These are phyloP conservation scores for Russula ochroleuca DNA, from an alignment of 768 basidiomycete genomes.

Conservation along the genomic window DNA sequence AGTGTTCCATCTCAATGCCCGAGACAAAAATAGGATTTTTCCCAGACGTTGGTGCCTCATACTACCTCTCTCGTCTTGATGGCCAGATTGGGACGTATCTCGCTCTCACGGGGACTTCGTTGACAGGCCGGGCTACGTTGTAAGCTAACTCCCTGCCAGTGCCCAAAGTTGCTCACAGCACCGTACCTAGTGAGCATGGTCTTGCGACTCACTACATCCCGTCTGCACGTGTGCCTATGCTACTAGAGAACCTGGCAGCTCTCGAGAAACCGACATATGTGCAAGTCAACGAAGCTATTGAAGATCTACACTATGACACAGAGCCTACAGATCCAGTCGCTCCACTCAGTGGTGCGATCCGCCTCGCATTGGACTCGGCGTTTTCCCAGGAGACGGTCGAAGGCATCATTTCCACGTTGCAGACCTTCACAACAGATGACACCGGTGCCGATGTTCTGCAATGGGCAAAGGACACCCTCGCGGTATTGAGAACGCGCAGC, in stretches of 20 bases:
- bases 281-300: conserved; percentile 64
- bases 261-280: conserved; percentile 47
- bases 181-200: conserved; percentile 67
- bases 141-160: conserved; percentile 38
- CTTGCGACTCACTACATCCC: conserved; percentile 93
- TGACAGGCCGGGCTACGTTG: conserved; percentile 84
- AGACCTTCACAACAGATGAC: conserved; percentile 38
- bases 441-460: conserved; percentile 45
- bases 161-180: background rate
- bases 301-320: conserved; percentile 56
- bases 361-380: conserved; percentile 74
- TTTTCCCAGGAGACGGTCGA: conserved; percentile 73
- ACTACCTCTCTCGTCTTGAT: conserved; percentile 84
- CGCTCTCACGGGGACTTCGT: conserved; percentile 68
- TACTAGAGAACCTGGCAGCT: conserved; percentile 63
- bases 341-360: conserved; percentile 54
- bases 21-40: conserved; percentile 89
- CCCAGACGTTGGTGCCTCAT: conserved; percentile 92
- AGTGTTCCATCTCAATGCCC: conserved; percentile 91
- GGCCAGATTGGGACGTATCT: conserved; percentile 94
- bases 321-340: conserved; percentile 51
- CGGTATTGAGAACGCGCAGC: conserved; percentile 62
- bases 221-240: conserved; percentile 63
- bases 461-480: conserved; percentile 75
- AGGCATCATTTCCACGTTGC: conserved; percentile 58